A percentile compares a stretch with the other conserved stretches of the same genome.
Evolutionary conservation across 805 yeast species (phyloP).

Genomic region (Candida railenensis): DNA sequence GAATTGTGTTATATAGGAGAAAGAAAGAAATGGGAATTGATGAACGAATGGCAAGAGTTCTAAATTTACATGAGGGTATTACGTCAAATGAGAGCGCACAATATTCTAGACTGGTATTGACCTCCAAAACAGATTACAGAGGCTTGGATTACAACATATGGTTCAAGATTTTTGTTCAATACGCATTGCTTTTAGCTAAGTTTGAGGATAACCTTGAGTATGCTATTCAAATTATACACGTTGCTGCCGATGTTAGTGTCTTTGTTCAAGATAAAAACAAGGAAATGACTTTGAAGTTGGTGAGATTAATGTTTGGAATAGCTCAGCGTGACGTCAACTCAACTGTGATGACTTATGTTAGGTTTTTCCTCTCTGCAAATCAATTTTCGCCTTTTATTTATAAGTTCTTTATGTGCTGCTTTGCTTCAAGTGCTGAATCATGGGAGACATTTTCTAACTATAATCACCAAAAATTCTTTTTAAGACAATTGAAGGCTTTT

Average conservation of each 20-base stretch:
- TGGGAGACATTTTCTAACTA: constrained; percentile 67
- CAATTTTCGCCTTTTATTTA: constrained; percentile 75
- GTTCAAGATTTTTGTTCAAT: constrained; percentile 82
- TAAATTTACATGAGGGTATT: constrained; percentile 61
- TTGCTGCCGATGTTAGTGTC: constrained; percentile 76
- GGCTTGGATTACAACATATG: constrained; percentile 78
- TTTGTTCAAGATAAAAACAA: constrained; percentile 66
- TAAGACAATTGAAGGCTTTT: constrained; percentile 86
- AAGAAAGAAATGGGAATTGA: constrained; percentile 65
- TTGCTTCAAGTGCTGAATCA: constrained; percentile 59
- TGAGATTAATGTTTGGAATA: constrained; percentile 61
- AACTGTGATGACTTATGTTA: constrained; percentile 51
- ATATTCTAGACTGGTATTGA: constrained; percentile 30
- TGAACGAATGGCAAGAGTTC: constrained; percentile 67
- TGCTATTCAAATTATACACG: constrained; percentile 54
- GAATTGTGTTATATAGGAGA: constrained; percentile 61
- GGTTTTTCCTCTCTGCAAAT: constrained; percentile 62
- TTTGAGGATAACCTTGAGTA: constrained; percentile 62
- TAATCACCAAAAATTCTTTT: constrained; percentile 84
- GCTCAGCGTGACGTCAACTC: constrained; percentile 49
- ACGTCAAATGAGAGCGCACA: constrained; percentile 20
- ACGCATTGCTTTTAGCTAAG: constrained; percentile 65
- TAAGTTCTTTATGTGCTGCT: constrained; percentile 64
- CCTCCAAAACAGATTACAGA: constrained; percentile 61
- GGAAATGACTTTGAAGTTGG: constrained; percentile 59